Evolutionary conservation across 2,329 filamentous ascomycete genomes (phyloP).

Genomic region (Fusarium cyanostomum): DNA sequence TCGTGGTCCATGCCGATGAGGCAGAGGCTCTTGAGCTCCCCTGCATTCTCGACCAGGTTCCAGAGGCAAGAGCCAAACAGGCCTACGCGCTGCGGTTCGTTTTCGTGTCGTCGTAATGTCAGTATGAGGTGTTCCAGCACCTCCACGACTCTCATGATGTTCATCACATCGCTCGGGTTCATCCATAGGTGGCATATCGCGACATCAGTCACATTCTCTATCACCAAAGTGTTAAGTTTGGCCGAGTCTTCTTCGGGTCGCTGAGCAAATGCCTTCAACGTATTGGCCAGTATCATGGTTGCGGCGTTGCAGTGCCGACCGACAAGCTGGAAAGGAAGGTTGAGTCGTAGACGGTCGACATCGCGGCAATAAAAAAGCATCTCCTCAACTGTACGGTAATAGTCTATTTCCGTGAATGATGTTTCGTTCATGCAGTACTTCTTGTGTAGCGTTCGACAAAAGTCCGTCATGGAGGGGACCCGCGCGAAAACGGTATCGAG

Average conservation of each 20-base stretch:
- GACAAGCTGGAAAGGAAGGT: constrained; percentile 62
- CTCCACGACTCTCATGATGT: constrained; percentile 56
- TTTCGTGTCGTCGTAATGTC: constrained; percentile 57
- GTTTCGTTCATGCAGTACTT: constrained; percentile 59
- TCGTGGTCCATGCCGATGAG: constrained; percentile 57
- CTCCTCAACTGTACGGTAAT: constrained; percentile 51
- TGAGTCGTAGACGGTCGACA: constrained; percentile 58
- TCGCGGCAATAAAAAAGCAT: constrained; percentile 57
- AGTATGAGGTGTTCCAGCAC: constrained; percentile 57
- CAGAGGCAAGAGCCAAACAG: constrained; percentile 59
- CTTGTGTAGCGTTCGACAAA: constrained; percentile 55
- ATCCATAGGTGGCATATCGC: constrained; percentile 59
- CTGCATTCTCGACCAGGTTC: constrained; percentile 59
- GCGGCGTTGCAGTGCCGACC: constrained; percentile 56
- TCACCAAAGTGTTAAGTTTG: constrained; percentile 55
- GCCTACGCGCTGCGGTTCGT: constrained; percentile 45
- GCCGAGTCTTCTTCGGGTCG: constrained; percentile 57
- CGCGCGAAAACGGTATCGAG: constrained; percentile 57
- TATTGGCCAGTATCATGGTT: constrained; percentile 63
- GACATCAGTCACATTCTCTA: constrained; percentile 61
- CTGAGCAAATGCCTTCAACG: constrained; percentile 57
- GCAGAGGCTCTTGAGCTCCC: constrained; percentile 57
- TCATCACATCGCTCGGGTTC: constrained; percentile 61
- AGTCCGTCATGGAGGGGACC: constrained; percentile 57
- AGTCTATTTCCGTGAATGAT: constrained; percentile 62